Conservation (phyloP, 208 protist species). For the Wallacemonas collosoma region DNA sequence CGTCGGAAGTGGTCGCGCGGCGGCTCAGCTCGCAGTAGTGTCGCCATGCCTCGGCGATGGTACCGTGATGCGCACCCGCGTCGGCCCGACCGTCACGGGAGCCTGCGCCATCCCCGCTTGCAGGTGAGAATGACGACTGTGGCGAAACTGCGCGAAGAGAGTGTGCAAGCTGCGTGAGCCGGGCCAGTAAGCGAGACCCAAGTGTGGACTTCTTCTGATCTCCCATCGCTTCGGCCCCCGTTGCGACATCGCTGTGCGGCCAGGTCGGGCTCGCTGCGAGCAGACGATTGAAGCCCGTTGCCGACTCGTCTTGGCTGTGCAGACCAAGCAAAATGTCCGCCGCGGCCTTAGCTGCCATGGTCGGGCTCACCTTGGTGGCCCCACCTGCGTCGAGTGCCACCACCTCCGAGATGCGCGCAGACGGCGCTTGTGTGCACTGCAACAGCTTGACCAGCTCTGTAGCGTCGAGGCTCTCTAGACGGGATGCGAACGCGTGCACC, state of each 20-base stretch:
- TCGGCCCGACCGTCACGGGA: too few relatives aligned
- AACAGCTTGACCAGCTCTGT: slow-evolving; percentile 8
- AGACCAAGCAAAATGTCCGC: not conserved
- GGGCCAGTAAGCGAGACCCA: too few relatives aligned
- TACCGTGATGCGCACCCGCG: not conserved
- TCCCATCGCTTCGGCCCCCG: too few relatives aligned
- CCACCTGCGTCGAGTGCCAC: not conserved
- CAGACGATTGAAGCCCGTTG: slow-evolving; percentile 11
- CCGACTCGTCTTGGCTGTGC: slow-evolving; percentile 9
- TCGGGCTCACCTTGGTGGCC: not conserved
- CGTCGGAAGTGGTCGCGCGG: not conserved
- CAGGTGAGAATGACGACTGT: too few relatives aligned
- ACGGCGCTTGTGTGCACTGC: not conserved
- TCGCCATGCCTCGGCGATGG: not conserved
- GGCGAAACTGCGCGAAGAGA: too few relatives aligned
- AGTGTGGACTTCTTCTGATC: too few relatives aligned
- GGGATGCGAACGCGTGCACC: slow-evolving; percentile 20
- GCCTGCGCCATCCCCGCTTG: too few relatives aligned
- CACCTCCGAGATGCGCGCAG: not conserved
- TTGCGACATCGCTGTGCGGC: too few relatives aligned
- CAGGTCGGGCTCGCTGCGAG: slow-evolving; percentile 1
- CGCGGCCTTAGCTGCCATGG: not conserved
- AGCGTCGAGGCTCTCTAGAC: slow-evolving; percentile 2
- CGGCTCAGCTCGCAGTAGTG: slow-evolving; percentile 7
- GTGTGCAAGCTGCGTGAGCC: too few relatives aligned